Percentiles rank a stretch among this genome's conserved stretches.
Conservation (phyloP, 805 yeast species). For the Jamesozyma piceae region DNA sequence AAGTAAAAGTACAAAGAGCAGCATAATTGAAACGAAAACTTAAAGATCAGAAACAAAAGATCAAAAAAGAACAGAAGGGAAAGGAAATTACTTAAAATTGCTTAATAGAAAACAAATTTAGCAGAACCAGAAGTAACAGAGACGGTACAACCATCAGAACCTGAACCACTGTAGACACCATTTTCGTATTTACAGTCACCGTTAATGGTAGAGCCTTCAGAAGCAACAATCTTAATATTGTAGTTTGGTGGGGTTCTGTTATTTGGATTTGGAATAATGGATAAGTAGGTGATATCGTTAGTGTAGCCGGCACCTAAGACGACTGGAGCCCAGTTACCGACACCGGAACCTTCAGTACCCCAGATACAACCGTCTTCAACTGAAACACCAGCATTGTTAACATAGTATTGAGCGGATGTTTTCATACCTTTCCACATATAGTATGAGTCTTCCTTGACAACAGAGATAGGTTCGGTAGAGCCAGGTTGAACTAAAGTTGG, state of each 20-base stretch:
- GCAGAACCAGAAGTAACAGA: slow-evolving; percentile 53
- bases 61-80: neutral
- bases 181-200: slow-evolving; percentile 77
- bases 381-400: slow-evolving; percentile 91
- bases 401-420: slow-evolving; percentile 95
- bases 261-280: slow-evolving; percentile 94
- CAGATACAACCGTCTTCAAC: slow-evolving; percentile 89
- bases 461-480: slow-evolving; percentile 55
- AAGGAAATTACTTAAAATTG: neutral
- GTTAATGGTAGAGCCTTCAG: slow-evolving; percentile 49
- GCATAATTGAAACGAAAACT: neutral
- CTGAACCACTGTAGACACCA: slow-evolving; percentile 46
- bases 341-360: slow-evolving; percentile 72
- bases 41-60: neutral
- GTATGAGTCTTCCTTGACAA: slow-evolving; percentile 70
- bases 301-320: slow-evolving; percentile 89
- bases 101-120: slow-evolving; percentile 46
- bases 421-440: slow-evolving; percentile 72
- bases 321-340: slow-evolving; percentile 98
- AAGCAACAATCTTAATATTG: slow-evolving; percentile 71
- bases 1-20: neutral
- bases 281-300: slow-evolving; percentile 65
- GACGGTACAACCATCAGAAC: slow-evolving; percentile 74
- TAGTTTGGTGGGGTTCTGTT: slow-evolving; percentile 58
- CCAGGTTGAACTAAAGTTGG: slow-evolving; percentile 82